Base-by-base conservation (phyloP, 2,329 filamentous ascomycete genomes). In the Ophiosphaerella korrae region DNA sequence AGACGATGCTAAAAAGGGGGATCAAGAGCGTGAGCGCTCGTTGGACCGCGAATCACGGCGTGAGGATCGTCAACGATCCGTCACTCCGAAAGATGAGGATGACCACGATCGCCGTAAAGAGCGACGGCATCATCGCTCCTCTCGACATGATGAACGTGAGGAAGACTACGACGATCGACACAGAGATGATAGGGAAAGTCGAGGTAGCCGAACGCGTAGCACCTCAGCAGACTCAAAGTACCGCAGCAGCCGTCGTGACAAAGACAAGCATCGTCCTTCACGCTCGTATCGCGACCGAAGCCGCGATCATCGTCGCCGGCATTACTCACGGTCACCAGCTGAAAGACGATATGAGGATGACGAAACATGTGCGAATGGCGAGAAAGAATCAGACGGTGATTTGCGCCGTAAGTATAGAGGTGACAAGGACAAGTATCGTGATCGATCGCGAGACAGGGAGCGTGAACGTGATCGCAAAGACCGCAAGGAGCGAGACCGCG, bases 221-320 rank as follows among this genome's bases (percentile, higher is more conserved):
- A 80, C 80, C 5, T 90, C 89, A 2, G 83, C 82, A 1, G 83
- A 84, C 8, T 74, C 74, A 33, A 84, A 81, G 57, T 83, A 86
- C 61, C 83, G 84, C 54, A 85, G 84, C 55, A 85, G 84, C 59
- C 85, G 75, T 21, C 68, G 71, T 26, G 76, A 74, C 1, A 76
- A 74, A 50, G 75, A 77, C 7, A 72, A 71, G 42, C 62, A 76
- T 41, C 73, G 74, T 9, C 77, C 76, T 5, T 78, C 75, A n/a
- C 75, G 76, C 26, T 76, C 75, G 9, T 73, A 78, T 40, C 75
- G 78, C 21, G 77, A 79, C 18, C 70, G 74, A 37, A 78, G 77
- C 57, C 72, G 74, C 26, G 77, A 79, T 43, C 72, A 75, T 51
- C 73, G 74, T 39, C 73, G 71, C 24, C 75, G 75, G 18, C 73